A percentile compares a stretch with the other conserved stretches of the same genome.
Evolutionary conservation across 2,329 filamentous ascomycete species (phyloP).

Genomic region (Alternaria brassicicola): DNA sequence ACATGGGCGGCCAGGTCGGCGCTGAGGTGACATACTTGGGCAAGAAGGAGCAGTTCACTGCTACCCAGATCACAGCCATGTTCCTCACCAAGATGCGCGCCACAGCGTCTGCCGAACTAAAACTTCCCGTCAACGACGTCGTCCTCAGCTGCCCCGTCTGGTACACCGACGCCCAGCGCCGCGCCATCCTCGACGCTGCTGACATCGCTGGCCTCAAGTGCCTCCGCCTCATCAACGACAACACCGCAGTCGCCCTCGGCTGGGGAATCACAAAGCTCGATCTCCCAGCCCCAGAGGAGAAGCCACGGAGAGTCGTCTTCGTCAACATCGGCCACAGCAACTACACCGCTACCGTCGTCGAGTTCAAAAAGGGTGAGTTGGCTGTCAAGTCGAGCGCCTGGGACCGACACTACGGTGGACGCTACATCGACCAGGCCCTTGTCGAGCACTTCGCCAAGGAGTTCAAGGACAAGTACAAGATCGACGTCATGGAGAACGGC

Average conservation of each 20-base stretch:
- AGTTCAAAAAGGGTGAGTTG: constrained; percentile 97
- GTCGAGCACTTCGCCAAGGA: constrained; percentile 94
- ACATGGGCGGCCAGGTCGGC: constrained; percentile 92
- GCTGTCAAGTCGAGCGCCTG: constrained; percentile 90
- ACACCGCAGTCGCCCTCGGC: constrained; percentile 91
- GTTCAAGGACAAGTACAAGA: constrained; percentile 98
- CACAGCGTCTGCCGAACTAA: constrained; percentile 85
- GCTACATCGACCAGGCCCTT: constrained; percentile 94
- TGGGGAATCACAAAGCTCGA: constrained; percentile 99
- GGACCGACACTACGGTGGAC: constrained; percentile 95
- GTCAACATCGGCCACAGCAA: constrained; percentile 96
- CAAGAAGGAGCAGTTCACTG: constrained; percentile 94
- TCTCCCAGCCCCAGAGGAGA: constrained; percentile 85
- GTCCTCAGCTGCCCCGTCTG: constrained; percentile 94
- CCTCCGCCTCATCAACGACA: constrained; percentile 96
- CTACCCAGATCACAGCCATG: constrained; percentile 92
- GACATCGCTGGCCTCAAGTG: constrained; percentile 94
- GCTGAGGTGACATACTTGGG: constrained; percentile 92
- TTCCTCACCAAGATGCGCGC: constrained; percentile 93
- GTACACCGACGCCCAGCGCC: constrained; percentile 95
- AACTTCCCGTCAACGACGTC: constrained; percentile 87
- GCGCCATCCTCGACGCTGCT: constrained; percentile 85
- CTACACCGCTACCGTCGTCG: constrained; percentile 91
- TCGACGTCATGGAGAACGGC: constrained; percentile 88
- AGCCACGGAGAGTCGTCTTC: constrained; percentile 87